Evolutionary conservation across 129 eudicot species (phyloP).

Genomic region (Erigeron canadensis): DNA sequence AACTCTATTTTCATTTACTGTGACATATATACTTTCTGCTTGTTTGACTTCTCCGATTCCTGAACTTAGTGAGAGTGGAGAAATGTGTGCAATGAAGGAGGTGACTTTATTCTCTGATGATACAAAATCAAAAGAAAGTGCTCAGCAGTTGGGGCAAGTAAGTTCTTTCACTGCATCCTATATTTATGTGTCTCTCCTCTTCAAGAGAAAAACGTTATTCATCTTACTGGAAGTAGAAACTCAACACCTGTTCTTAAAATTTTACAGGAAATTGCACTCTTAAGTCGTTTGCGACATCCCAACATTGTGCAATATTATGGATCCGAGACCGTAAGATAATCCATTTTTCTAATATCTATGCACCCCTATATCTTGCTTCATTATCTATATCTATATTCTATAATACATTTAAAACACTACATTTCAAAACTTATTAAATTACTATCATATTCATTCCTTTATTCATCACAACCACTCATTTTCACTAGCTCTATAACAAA

Average conservation of each 20-base stretch:
- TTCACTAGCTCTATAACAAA: no score
- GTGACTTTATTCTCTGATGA: slow-evolving; percentile 58
- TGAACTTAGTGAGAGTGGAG: slow-evolving; percentile 54
- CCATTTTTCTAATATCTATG: background rate
- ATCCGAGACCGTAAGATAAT: slow-evolving; percentile 45
- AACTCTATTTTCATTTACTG: background rate
- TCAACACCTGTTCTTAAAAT: slow-evolving; percentile 9
- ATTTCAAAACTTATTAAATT: no score
- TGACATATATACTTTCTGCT: slow-evolving; percentile 2
- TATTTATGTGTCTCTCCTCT: slow-evolving; percentile 4
- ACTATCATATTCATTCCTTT: no score
- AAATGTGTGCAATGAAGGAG: slow-evolving; percentile 82
- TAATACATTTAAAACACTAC: no score
- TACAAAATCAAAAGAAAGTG: slow-evolving; percentile 58
- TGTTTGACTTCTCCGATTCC: slow-evolving; percentile 4
- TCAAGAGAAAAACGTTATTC: background rate
- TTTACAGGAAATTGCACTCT: slow-evolving; percentile 57
- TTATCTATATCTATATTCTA: background rate
- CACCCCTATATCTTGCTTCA: background rate
- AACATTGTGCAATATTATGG: slow-evolving; percentile 67
- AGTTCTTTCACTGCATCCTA: slow-evolving; percentile 24
- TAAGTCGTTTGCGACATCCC: slow-evolving; percentile 65
- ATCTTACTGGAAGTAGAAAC: background rate
- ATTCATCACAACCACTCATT: no score
- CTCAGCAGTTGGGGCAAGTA: slow-evolving; percentile 63